Evolutionary conservation across 225 moss, liverwort and hornwort genomes (phyloP).

Genomic region (Asterella californica): DNA sequence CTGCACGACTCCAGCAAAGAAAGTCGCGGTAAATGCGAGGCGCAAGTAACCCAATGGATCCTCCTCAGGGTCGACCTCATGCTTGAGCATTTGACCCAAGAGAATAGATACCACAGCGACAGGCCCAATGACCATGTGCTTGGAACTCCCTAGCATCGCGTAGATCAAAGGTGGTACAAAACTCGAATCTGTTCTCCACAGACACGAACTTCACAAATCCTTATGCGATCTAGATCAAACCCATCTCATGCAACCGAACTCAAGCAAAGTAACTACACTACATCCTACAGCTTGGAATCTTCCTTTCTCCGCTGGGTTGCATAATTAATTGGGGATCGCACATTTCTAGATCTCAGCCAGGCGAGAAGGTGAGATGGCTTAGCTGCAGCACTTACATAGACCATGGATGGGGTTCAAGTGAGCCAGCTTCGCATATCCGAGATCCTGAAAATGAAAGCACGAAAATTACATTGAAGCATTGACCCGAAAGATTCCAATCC

Average conservation of each 20-base stretch:
- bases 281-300: neutral
- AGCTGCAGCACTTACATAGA: conserved; percentile 22
- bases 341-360: too few species aligned
- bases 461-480: too few species aligned
- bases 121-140: conserved; percentile 55
- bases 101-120: conserved; percentile 59
- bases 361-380: too few species aligned
- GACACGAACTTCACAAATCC: neutral
- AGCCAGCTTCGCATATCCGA: conserved; percentile 53
- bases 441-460: conserved; percentile 41
- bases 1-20: conserved; percentile 62
- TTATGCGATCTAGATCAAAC: too few species aligned
- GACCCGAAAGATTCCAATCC: too few species aligned
- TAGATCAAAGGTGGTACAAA: conserved; percentile 61
- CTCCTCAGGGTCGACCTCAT: conserved; percentile 34
- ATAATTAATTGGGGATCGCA: too few species aligned
- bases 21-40: conserved; percentile 59
- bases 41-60: conserved; percentile 25
- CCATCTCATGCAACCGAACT: too few species aligned
- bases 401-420: conserved; percentile 50
- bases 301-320: too few species aligned
- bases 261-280: neutral
- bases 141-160: conserved; percentile 51
- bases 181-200: conserved; percentile 51
- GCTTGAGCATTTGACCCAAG: conserved; percentile 50